These are phyloP conservation scores for Fusarium cyanostomum DNA, from an alignment of 2,329 filamentous ascomycete genomes.

Conservation along the genomic window DNA sequence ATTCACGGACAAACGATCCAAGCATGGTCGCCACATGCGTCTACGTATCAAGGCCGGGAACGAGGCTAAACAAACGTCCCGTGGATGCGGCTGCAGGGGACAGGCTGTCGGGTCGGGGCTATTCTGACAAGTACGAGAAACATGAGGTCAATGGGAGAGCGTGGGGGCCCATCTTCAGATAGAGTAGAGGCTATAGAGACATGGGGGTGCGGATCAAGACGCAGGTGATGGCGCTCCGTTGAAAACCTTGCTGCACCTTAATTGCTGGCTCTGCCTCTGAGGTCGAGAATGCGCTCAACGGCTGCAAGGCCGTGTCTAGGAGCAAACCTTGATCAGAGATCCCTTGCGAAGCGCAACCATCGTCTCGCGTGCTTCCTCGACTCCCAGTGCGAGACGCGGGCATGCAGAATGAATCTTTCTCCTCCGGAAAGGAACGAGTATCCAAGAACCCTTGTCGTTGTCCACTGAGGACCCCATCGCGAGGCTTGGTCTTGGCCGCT, in stretches of 20 bases:
- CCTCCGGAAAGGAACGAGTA: background rate
- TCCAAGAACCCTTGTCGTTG: background rate
- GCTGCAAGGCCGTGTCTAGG: background rate
- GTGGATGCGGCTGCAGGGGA: background rate
- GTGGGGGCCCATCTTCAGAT: conserved; percentile 10
- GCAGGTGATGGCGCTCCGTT: background rate
- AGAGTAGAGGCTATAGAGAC: background rate
- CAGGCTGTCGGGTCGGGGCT: background rate
- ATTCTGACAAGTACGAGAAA: background rate
- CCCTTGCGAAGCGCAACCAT: background rate
- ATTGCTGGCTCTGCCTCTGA: background rate
- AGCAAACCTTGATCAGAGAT: background rate
- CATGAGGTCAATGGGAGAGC: background rate
- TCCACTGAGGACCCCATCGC: background rate
- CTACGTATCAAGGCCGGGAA: background rate
- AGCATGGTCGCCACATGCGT: conserved; percentile 3
- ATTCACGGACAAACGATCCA: background rate
- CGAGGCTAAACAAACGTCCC: too few relatives aligned
- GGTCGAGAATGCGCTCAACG: background rate
- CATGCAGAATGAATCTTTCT: background rate
- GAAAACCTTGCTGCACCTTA: background rate
- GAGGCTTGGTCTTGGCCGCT: conserved; percentile 27
- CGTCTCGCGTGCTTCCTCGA: background rate
- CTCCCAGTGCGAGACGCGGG: background rate
- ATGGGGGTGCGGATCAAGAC: background rate